phyloP scores from a whole-genome alignment of 2,329 filamentous ascomycete species.

The Chrysoporthe austroafricana region DNA sequence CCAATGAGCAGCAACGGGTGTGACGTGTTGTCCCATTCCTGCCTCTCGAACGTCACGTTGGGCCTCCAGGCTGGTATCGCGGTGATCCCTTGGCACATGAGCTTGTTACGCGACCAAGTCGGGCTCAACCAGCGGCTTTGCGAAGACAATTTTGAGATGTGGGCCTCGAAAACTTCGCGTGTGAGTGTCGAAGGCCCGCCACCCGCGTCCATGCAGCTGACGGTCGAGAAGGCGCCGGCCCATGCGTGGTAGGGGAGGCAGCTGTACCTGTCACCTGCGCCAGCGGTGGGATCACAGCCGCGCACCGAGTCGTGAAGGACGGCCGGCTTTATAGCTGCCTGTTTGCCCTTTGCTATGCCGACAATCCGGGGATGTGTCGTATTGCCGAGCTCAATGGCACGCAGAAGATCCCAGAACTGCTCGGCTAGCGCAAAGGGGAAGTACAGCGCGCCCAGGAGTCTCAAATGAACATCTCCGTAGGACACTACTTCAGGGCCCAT shows the following conservation, averaged over 20 bases:
- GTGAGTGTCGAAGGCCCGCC: constrained; percentile 13
- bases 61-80: constrained; percentile 6
- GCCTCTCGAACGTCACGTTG: constrained; percentile 6
- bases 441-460: constrained; percentile 9
- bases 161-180: not conserved
- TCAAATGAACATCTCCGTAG: constrained; percentile 5
- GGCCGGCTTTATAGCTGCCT: constrained; percentile 6
- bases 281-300: constrained; percentile 7
- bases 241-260: constrained; percentile 12
- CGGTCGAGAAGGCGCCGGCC: constrained; percentile 1
- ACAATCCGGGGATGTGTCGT: not conserved
- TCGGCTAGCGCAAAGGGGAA: constrained; percentile 11
- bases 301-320: not conserved
- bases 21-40: constrained; percentile 13
- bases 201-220: constrained; percentile 13
- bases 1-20: constrained; percentile 11
- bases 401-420: constrained; percentile 2
- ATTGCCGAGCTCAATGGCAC: constrained; percentile 5
- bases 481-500: constrained; percentile 10
- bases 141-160: not conserved
- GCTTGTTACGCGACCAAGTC: constrained; percentile 10
- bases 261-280: constrained; percentile 1
- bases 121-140: constrained; percentile 16
- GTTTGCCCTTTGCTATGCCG: constrained; percentile 4
- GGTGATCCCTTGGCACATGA: constrained; percentile 11